Evolutionary conservation across 768 basidiomycete genomes (phyloP), one percentile per base, ranked within the genome.

Genomic region (Rhizopogon sp.): DNA sequence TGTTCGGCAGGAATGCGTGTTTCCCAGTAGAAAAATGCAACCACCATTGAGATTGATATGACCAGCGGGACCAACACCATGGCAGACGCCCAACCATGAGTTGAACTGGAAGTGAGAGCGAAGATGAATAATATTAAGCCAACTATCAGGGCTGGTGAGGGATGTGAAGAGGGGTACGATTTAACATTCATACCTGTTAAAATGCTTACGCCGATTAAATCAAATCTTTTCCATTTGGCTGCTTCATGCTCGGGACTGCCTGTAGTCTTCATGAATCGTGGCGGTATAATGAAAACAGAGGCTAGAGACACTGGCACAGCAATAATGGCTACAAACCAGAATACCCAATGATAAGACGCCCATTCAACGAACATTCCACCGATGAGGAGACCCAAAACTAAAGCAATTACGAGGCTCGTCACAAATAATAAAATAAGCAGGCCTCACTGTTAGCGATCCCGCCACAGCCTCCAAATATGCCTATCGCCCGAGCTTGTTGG

Each of bases 1-100:
- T 60, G 63, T 11, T 76, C 65, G 11, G 60, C 58, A 2, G 74
- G 76, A 11, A 80, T 62, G 0, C 59, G 44, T 8, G 72, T 65
- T 58, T 84, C 81, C 74, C 76, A 83, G 50, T 73, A 66, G 66
- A 84, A 79, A 70, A 85, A 85, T 0, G 50, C 64, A 29, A 66
- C 58, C 40, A 67, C 60, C 10, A 78, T 56, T 10, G 74, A 39
- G 55, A 79, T 61, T 5, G 81, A 76, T 31, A 82, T 59, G 9
- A 80, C 62, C 41, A 85, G 66, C 1, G 79, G 75, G 3, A 66
- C 70, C 46, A 83, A 64, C 53, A 82, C 78, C 14, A 64, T 57
- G 5, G 78, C 72, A 1, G 72, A 64, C 3, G 61, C 64, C 83
- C 83, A 84, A 20, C 82, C 80, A 47, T 64, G 64, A 16, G 72